Conservation (phyloP, 768 basidiomycete species). For the Naganishia onofrii region DNA sequence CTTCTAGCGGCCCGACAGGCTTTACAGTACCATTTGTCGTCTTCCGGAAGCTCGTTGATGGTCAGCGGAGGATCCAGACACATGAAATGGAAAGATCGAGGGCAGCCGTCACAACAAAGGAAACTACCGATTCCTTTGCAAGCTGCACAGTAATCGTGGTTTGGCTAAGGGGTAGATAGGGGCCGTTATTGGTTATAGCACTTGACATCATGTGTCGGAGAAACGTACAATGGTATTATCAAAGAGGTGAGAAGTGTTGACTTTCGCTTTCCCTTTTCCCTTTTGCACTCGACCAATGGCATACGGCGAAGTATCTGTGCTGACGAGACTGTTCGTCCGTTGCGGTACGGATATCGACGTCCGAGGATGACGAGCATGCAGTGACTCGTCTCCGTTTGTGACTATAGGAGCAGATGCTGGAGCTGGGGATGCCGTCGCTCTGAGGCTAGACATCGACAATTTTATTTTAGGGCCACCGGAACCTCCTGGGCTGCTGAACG, state of each 20-base stretch:
- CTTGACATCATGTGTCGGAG: neutral
- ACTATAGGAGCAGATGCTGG: neutral
- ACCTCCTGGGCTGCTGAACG: conserved; percentile 18
- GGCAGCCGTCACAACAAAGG: conserved; percentile 96
- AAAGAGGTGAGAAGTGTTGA: neutral
- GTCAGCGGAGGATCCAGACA: conserved; percentile 96
- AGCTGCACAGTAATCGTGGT: conserved; percentile 55
- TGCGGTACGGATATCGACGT: conserved; percentile 15
- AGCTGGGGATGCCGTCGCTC: neutral
- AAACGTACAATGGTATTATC: neutral
- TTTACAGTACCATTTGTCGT: conserved; percentile 55
- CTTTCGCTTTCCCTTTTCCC: conserved; percentile 27
- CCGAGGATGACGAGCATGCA: conserved; percentile 16
- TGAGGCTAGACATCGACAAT: conserved; percentile 11
- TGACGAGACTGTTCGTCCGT: conserved; percentile 22
- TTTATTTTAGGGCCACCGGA: conserved; percentile 15
- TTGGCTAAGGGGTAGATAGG: conserved; percentile 47
- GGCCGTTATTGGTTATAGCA: neutral
- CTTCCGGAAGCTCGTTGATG: conserved; percentile 74
- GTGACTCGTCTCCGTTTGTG: neutral
- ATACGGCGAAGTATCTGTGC: conserved; percentile 30
- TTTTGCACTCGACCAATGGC: conserved; percentile 26
- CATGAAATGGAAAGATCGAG: conserved; percentile 90
- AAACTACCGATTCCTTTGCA: conserved; percentile 65
- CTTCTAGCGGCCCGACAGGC: conserved; percentile 54